Percentiles rank a stretch among this genome's conserved stretches.
Evolutionary conservation across 768 basidiomycete genomes (phyloP).

Genomic region (Rhizopogon roseolus): DNA sequence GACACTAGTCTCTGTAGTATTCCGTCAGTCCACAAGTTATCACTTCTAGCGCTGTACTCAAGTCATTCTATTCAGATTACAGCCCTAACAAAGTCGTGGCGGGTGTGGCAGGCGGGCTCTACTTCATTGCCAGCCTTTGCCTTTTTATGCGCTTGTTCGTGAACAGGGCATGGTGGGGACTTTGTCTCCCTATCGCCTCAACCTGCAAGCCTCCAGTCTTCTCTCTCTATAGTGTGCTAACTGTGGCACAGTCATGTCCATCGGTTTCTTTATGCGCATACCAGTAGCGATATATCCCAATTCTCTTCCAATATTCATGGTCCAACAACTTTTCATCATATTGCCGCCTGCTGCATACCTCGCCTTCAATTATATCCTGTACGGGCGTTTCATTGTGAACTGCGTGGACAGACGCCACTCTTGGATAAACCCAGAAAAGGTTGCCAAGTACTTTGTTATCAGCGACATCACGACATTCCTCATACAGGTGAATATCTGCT

Average conservation of each 20-base stretch:
- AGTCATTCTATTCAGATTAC: conserved; percentile 11
- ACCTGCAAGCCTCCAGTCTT: conserved; percentile 9
- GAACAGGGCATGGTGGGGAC: conserved; percentile 25
- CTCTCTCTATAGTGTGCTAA: background rate
- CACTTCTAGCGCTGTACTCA: no score
- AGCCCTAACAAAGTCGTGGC: conserved; percentile 19
- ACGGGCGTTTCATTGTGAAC: conserved; percentile 19
- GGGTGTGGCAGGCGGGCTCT: conserved; percentile 17
- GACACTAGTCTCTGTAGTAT: background rate
- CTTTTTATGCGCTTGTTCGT: conserved; percentile 15
- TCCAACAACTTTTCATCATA: conserved; percentile 17
- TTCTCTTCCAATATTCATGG: conserved; percentile 12
- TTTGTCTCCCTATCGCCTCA: conserved; percentile 27
- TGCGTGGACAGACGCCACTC: conserved; percentile 16
- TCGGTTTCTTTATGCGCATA: conserved; percentile 18
- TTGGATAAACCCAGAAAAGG: conserved; percentile 19
- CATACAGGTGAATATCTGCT: conserved; percentile 17
- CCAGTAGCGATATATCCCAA: conserved; percentile 14
- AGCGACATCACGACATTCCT: conserved; percentile 23
- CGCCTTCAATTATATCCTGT: conserved; percentile 30
- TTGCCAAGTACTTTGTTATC: conserved; percentile 18
- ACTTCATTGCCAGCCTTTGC: conserved; percentile 6
- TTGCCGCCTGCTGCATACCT: conserved; percentile 23
- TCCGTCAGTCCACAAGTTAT: background rate
- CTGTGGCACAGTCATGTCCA: conserved; percentile 10